Evolutionary conservation across 768 basidiomycete species (phyloP).

Genomic region (Tulasnella calospora): DNA sequence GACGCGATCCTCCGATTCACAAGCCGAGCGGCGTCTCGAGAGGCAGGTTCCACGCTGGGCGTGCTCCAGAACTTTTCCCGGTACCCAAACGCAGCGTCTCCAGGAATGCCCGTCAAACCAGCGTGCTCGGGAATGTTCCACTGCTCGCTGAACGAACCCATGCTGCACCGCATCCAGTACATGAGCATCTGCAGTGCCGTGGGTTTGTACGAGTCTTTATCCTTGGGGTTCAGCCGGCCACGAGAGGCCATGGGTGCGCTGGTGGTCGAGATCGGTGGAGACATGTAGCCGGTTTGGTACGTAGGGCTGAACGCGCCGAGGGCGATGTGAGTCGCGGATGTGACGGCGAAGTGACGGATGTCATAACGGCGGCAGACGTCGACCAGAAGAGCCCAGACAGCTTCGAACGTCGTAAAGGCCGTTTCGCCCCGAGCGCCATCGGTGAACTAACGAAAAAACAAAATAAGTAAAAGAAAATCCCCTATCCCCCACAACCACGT

Average conservation of each 20-base stretch:
- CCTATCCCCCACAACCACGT: neutral
- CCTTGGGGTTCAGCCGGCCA: neutral
- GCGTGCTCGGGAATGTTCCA: conserved; percentile 10
- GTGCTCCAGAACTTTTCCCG: conserved; percentile 13
- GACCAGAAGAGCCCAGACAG: conserved; percentile 9
- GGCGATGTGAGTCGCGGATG: conserved; percentile 2
- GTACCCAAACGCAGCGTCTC: conserved; percentile 1
- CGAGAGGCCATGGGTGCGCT: neutral
- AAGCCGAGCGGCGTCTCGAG: neutral
- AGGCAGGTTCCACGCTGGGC: neutral
- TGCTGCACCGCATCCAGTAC: conserved; percentile 23
- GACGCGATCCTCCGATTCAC: no score
- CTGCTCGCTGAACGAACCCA: conserved; percentile 13
- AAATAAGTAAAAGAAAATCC: neutral
- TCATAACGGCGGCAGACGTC: conserved; percentile 4
- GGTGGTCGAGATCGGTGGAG: neutral
- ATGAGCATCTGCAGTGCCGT: conserved; percentile 15
- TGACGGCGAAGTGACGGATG: conserved; percentile 12
- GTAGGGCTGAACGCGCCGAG: conserved; percentile 12
- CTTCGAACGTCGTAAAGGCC: conserved; percentile 3
- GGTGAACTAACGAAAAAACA: conserved; percentile 1
- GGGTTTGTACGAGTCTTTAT: neutral
- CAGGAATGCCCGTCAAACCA: neutral
- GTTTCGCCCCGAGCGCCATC: conserved; percentile 19
- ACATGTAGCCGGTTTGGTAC: conserved; percentile 17